Evolutionary conservation across 306 rosid genomes (phyloP), one percentile per base, ranked within the genome.

Genomic region (Rosa persica): DNA sequence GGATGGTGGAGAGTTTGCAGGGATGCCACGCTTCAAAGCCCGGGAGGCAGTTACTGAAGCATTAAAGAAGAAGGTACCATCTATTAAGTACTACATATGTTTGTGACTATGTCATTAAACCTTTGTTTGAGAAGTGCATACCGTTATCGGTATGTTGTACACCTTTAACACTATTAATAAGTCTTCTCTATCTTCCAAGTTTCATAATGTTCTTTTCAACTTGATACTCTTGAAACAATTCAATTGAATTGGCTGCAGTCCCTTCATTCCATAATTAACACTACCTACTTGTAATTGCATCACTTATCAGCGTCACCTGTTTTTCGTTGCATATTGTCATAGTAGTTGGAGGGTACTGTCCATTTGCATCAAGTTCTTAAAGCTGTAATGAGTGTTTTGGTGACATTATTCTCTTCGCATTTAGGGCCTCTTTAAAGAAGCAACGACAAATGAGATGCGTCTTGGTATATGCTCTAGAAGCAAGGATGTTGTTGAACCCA

Each of bases 381-480:
- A 60, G 44, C 46, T 30, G 25, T 46, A 48, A 49, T 22, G 43
- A 51, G 9, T 12, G 43, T 30, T 81, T 36, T 12, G 61, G 75
- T 84, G 72, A 79, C 80, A 61, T 48, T 55, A 43, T 76, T 79
- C 67, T 84, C 55, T 76, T 76, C 83, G 51, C 70, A 15, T 81
- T 70, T 80, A 91, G 98, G 96, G 93, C 49, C 96, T 95, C 73
- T 89, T 88, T 79, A 88, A 87, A 86, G 98, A 93, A 80, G 92
- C 91, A 72, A 90, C 89, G 80, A 85, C 82, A 81, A 95, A 95
- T 81, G 98, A 92, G 80, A 95, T 95, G 98, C 92, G 96, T 69
- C 97, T 95, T 76, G 98, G 98, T 51, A 77, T 88, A 16, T 92
- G 98, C 88, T 93, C 97, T 80, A 91, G 99, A 88, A 95, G 86